phyloP scores from a whole-genome alignment of 2,329 filamentous ascomycete genomes.

The Gliomastix tumulicola region DNA sequence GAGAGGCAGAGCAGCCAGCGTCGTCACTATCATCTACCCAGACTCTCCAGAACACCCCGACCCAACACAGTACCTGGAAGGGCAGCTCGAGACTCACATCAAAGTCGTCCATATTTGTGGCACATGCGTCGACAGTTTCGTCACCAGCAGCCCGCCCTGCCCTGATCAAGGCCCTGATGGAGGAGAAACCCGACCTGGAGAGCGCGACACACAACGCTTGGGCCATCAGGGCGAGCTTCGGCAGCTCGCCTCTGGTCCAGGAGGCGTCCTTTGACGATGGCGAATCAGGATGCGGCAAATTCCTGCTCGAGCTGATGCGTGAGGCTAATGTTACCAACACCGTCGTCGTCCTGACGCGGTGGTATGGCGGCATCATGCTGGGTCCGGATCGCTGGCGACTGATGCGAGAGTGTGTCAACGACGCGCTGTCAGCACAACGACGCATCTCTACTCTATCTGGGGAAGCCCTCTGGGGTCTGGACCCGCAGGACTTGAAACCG shows the following conservation, averaged over 20 bases:
- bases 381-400: constrained; percentile 56
- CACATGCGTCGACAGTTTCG: constrained; percentile 33
- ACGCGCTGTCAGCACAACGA: constrained; percentile 43
- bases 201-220: constrained; percentile 53
- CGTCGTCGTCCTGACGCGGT: constrained; percentile 52
- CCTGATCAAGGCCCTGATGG: constrained; percentile 40
- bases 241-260: constrained; percentile 29
- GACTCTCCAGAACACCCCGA: neutral
- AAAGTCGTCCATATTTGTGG: constrained; percentile 51
- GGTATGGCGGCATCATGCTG: constrained; percentile 56
- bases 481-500: constrained; percentile 37
- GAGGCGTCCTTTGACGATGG: constrained; percentile 54
- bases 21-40: too few species aligned
- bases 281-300: constrained; percentile 51
- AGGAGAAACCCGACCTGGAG: constrained; percentile 39
- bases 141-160: constrained; percentile 32
- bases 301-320: constrained; percentile 47
- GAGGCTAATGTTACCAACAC: constrained; percentile 43
- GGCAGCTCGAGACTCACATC: constrained; percentile 42
- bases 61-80: constrained; percentile 36
- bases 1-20: constrained; percentile 5
- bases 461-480: constrained; percentile 55
- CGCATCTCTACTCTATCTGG: constrained; percentile 28
- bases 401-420: constrained; percentile 50
- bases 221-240: constrained; percentile 30